Evolutionary conservation across 352 stramenopile species (phyloP).

Genomic region (Pythium phragmitis): DNA sequence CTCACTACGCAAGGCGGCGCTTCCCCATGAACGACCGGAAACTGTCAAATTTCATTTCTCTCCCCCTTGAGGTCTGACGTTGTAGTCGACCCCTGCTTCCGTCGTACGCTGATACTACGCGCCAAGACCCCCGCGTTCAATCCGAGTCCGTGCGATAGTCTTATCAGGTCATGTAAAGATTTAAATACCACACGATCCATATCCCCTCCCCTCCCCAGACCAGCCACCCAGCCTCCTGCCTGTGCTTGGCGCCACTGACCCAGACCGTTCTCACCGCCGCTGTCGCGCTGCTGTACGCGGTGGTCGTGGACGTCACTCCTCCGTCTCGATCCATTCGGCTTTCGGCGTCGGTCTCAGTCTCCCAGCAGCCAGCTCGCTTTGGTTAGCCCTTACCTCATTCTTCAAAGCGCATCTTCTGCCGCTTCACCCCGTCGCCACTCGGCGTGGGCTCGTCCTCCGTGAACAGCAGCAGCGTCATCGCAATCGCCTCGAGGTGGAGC

Average conservation of each 20-base stretch:
- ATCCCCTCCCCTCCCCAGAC: too few species aligned
- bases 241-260: constrained; percentile 7
- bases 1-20: too few species aligned
- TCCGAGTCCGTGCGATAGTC: too few species aligned
- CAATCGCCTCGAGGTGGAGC: constrained; percentile 58
- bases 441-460: constrained; percentile 3
- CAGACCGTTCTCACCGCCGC: constrained; percentile 21
- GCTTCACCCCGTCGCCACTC: not conserved
- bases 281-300: constrained; percentile 15
- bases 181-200: too few species aligned
- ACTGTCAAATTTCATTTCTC: too few species aligned
- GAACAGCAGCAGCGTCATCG: constrained; percentile 49
- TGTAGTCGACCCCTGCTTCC: too few species aligned
- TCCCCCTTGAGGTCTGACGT: too few species aligned
- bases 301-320: constrained; percentile 6
- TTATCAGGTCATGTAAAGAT: too few species aligned
- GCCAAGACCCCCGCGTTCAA: too few species aligned
- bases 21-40: too few species aligned
- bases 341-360: not conserved
- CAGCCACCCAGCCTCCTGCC: too few species aligned
- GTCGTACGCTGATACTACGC: too few species aligned
- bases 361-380: not conserved
- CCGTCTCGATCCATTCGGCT: not conserved
- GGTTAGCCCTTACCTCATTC: constrained; percentile 25
- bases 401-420: constrained; percentile 51